Evolutionary conservation across 345 rosid species (phyloP), one percentile per base, ranked within the genome.

Genomic region (Clarkia xantiana): DNA sequence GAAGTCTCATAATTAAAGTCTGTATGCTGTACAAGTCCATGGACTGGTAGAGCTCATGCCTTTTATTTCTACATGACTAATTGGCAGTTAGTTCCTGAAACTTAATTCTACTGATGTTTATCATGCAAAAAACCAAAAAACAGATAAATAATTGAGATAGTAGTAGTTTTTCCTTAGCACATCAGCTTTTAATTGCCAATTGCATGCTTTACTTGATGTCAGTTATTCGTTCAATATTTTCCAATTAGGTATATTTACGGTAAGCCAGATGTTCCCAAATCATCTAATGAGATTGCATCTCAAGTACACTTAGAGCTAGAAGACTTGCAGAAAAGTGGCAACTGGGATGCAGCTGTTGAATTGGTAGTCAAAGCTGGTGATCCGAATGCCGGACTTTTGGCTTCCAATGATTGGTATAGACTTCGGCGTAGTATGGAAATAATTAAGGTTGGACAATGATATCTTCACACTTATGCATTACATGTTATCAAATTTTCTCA

Each of bases 361-460:
- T 65, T 82, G 42, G 80, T 81, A 59, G 78, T 86, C 40, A 69
- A 74, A 53, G 88, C 91, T 48, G 95, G 95, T 3, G 86, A 86
- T 65, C 73, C 74, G 41, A 79, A 61, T 59, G 91, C 95, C 4
- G 63, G 25, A 54, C 54, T 52, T 62, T 65, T 86, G 70, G 59
- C 82, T 65, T 74, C 76, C 71, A 86, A 90, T 73, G 76, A 90
- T 65, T 83, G 97, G 97, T 82, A 82, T 60, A 77, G 94, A 20
- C 73, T 86, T 52, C 73, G 81, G 41, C 84, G 97, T 54, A 86
- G 95, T 74, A 94, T 90, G 55, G 95, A 86, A 76, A 90, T 90
- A 65, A 77, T 90, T 69, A 82, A 84, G 90, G 97, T 90, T 57
- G 14, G 67, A 41, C 62, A 51, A 9, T 52, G 19, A 56, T 13